Evolutionary conservation across 306 rosid genomes (phyloP).

Genomic region (Quercus cerris): DNA sequence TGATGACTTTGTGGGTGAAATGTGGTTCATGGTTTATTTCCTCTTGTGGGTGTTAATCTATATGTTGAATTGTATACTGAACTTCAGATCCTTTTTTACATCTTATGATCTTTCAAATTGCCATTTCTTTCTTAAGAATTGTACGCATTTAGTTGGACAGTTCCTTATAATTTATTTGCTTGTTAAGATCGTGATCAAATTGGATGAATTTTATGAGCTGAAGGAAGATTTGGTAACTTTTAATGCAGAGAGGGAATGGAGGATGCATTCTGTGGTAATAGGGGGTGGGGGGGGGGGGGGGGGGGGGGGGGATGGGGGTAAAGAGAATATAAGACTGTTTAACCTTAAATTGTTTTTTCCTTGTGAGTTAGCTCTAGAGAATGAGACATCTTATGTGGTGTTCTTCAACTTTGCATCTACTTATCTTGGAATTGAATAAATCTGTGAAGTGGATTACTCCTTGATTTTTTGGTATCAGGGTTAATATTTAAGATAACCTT

Average conservation of each 20-base stretch:
- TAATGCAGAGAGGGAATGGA: not conserved
- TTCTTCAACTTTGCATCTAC: not conserved
- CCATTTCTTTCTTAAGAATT: not conserved
- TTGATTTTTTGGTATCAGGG: not conserved
- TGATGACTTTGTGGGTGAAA: not conserved
- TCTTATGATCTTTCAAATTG: not conserved
- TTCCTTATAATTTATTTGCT: not conserved
- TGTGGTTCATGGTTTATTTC: not conserved
- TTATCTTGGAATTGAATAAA: not conserved
- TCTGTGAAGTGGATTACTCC: not conserved
- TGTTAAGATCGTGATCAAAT: not conserved
- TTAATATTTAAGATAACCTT: no score
- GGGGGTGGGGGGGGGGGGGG: no score
- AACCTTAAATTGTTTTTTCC: conserved; percentile 10
- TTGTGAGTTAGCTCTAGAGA: not conserved
- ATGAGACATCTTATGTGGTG: not conserved
- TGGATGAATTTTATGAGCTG: not conserved
- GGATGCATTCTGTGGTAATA: not conserved
- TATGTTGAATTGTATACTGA: not conserved
- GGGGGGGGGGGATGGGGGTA: not conserved
- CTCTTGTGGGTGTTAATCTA: not conserved
- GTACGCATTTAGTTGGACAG: not conserved
- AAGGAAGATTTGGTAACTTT: not conserved
- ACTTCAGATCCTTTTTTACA: not conserved
- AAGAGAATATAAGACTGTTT: not conserved